phyloP scores from a whole-genome alignment of 2,329 filamentous ascomycete species.

The Hypoxylon sp. region DNA sequence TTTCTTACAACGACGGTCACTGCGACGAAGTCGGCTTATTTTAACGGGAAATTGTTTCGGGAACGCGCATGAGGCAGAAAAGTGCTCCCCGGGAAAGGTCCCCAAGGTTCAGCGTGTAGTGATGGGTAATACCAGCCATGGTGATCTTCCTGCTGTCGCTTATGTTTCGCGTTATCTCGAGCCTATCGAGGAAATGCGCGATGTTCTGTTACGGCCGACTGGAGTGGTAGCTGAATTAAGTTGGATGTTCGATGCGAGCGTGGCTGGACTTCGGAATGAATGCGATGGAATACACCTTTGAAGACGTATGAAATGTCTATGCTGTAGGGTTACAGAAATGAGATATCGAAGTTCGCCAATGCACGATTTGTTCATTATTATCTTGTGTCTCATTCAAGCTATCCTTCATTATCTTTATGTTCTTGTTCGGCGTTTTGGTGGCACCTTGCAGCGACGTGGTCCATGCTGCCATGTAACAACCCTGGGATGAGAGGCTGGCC shows the following conservation, averaged over 20 bases:
- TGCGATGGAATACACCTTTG: slow-evolving; percentile 4
- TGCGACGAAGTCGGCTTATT: slow-evolving; percentile 6
- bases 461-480: slow-evolving; percentile 31
- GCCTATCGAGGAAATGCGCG: slow-evolving; percentile 32
- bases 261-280: neutral
- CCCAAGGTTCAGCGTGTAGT: slow-evolving; percentile 2
- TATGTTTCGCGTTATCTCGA: slow-evolving; percentile 35
- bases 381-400: slow-evolving; percentile 16
- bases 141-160: slow-evolving; percentile 30
- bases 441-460: slow-evolving; percentile 15
- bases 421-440: slow-evolving; percentile 19
- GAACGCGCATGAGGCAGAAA: slow-evolving; percentile 3
- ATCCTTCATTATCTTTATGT: slow-evolving; percentile 8
- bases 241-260: slow-evolving; percentile 19
- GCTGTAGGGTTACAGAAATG: slow-evolving; percentile 25
- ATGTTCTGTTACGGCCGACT: slow-evolving; percentile 19
- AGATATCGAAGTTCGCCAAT: slow-evolving; percentile 18
- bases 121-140: slow-evolving; percentile 24
- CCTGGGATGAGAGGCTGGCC: slow-evolving; percentile 25
- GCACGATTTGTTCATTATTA: slow-evolving; percentile 39
- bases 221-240: slow-evolving; percentile 23
- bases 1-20: slow-evolving; percentile 8
- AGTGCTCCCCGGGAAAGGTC: slow-evolving; percentile 11
- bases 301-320: slow-evolving; percentile 9
- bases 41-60: slow-evolving; percentile 1